Base-by-base conservation (phyloP, 2,329 filamentous ascomycete species). In the Saccharata proteae region DNA sequence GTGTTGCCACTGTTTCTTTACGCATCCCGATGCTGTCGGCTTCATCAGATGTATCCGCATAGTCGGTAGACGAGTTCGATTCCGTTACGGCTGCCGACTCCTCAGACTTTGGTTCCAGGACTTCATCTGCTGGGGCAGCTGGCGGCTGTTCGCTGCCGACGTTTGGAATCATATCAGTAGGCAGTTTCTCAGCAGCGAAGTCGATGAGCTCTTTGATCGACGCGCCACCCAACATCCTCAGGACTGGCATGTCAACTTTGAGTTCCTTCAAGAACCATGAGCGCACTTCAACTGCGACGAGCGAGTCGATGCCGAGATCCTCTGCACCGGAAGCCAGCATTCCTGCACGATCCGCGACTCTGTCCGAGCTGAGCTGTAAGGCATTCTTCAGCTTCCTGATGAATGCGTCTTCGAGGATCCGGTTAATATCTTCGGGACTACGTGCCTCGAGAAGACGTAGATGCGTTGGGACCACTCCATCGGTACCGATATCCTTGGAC, bases 211-310 rank as follows among this genome's bases (percentile, higher is more conserved):
- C 24, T 26, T 14, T 14, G 11, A 34, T 15, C 10, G 40, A 35
- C 3, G 16, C 32, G 6, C 55, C 58, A 6, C 56, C 48, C 4
- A 67, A 39, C 21, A 69, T 51, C 35, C 62, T 62, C 3, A 69
- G 45, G 2, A 68, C 55, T 0, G 63, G 59, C 1, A 69, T 52
- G 26, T 69, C 58, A 0, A 59, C 44, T 0, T 58, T 37, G 0
- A 67, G 26, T 21, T 61, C 48, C 32, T 64, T 63, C n/a, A 58
- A 22, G 36, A 69, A 63, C 66, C 66, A 71, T 3, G 57, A 46
- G 1, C 65, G 58, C 3, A 61, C 30, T 14, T 58, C 54, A 2
- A 61, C 56, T 0, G 57, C 53, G 9, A 57, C 32, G 2, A 61
- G 38, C 2, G 57, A 59, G 37, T 61, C 58, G 9, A 55, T 34